phyloP scores from a whole-genome alignment of 1,139 yeast species.

The Lodderomyces beijingensis region DNA sequence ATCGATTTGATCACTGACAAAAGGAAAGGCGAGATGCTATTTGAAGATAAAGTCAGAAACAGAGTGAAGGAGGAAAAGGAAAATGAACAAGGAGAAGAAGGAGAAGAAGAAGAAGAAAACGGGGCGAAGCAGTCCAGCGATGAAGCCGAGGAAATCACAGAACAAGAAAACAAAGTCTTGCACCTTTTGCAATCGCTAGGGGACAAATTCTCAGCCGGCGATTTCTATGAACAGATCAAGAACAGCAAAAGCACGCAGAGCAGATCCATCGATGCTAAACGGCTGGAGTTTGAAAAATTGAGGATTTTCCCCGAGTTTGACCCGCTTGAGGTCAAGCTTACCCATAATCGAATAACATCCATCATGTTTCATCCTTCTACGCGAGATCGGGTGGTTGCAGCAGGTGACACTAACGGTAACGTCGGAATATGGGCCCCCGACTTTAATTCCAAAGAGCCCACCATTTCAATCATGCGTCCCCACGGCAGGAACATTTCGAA shows the following conservation, averaged over 20 bases:
- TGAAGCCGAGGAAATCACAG: constrained; percentile 19
- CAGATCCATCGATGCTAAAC: constrained; percentile 37
- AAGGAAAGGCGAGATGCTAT: constrained; percentile 30
- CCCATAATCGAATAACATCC: constrained; percentile 70
- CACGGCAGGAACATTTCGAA: constrained; percentile 74
- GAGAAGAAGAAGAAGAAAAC: constrained; percentile 9
- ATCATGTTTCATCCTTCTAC: constrained; percentile 72
- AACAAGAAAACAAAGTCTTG: constrained; percentile 27
- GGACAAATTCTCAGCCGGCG: constrained; percentile 69
- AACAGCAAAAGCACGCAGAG: constrained; percentile 24
- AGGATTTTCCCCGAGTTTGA: constrained; percentile 52
- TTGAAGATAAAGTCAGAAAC: constrained; percentile 24
- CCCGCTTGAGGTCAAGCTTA: constrained; percentile 68
- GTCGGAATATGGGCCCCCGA: constrained; percentile 69
- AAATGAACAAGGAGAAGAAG: constrained; percentile 8
- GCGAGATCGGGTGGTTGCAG: constrained; percentile 61
- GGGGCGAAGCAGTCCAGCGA: constrained; percentile 20
- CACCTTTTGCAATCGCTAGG: constrained; percentile 43
- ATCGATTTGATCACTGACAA: constrained; percentile 49
- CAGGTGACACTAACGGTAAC: constrained; percentile 84
- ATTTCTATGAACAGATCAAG: constrained; percentile 57
- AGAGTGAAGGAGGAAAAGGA: constrained; percentile 18
- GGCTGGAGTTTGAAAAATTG: constrained; percentile 51
- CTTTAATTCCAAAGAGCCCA: constrained; percentile 42
- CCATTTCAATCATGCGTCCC: constrained; percentile 58